Evolutionary conservation across 768 basidiomycete genomes (phyloP).

Genomic region (Lentinula detonsa): DNA sequence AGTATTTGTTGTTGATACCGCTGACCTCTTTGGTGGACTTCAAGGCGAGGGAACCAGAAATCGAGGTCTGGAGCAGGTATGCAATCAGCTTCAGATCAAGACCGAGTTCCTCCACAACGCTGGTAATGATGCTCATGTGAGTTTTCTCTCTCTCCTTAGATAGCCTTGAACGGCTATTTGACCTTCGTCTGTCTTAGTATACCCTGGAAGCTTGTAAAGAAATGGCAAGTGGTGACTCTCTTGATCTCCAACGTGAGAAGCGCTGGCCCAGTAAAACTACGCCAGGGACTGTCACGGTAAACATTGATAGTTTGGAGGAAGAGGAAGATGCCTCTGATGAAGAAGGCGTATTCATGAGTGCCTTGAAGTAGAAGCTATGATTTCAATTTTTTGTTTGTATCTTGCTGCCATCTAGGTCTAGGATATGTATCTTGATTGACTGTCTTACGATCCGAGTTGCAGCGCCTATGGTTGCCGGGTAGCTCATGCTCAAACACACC

Average conservation of each 20-base stretch:
- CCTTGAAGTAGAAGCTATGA: not conserved
- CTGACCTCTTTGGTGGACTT: slow-evolving; percentile 69
- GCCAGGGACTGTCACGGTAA: slow-evolving; percentile 42
- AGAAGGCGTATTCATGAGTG: not conserved
- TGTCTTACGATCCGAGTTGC: too few relatives aligned
- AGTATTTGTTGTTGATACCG: slow-evolving; percentile 66
- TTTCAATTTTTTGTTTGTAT: not conserved
- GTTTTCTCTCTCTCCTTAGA: slow-evolving; percentile 15
- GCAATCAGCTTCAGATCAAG: slow-evolving; percentile 53
- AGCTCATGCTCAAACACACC: too few relatives aligned
- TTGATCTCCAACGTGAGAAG: slow-evolving; percentile 72
- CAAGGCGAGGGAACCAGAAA: slow-evolving; percentile 53
- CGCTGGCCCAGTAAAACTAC: slow-evolving; percentile 68
- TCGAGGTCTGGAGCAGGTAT: slow-evolving; percentile 55
- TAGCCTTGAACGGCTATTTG: not conserved
- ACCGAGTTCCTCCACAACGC: slow-evolving; percentile 70
- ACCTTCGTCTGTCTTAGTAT: slow-evolving; percentile 38
- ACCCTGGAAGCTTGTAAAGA: slow-evolving; percentile 58
- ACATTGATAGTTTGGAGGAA: slow-evolving; percentile 41
- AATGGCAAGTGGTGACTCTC: slow-evolving; percentile 69
- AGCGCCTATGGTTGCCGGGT: too few relatives aligned
- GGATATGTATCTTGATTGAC: too few relatives aligned
- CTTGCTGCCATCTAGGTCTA: too few relatives aligned
- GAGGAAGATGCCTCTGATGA: slow-evolving; percentile 24
- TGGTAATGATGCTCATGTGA: slow-evolving; percentile 79